Conservation (phyloP, 129 eudicot genomes). For the Solidago caesia region DNA sequence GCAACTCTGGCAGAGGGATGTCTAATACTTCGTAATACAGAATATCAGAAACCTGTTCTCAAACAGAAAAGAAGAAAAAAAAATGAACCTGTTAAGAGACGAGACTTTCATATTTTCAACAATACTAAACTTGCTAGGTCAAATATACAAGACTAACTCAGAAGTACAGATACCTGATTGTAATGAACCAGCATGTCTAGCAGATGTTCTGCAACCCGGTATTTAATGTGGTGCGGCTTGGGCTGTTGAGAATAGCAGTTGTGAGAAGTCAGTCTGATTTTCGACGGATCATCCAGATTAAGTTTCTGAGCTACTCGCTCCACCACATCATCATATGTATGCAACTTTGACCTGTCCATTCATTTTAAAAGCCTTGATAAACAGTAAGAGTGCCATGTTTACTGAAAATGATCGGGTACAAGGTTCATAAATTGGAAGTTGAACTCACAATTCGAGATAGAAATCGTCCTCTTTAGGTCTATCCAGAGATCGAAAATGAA, state of each 20-base stretch:
- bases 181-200: conserved; percentile 90
- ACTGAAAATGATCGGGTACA: conserved; percentile 9
- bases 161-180: conserved; percentile 65
- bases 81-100: neutral
- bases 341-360: conserved; percentile 59
- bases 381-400: conserved; percentile 5
- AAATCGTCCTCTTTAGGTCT: conserved; percentile 94
- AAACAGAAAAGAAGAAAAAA: neutral
- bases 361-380: neutral
- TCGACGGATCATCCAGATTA: conserved; percentile 75
- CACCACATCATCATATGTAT: conserved; percentile 91
- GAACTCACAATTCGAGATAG: conserved; percentile 76
- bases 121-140: neutral
- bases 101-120: neutral
- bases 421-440: neutral
- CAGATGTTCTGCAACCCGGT: conserved; percentile 73
- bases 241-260: conserved; percentile 98
- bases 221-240: conserved; percentile 79
- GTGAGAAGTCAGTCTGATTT: conserved; percentile 95
- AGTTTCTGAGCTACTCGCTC: conserved; percentile 76
- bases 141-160: neutral
- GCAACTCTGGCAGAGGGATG: conserved; percentile 92
- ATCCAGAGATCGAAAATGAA: conserved; percentile 79
- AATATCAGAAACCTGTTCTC: conserved; percentile 76
- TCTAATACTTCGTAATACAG: conserved; percentile 89